Evolutionary conservation across 257 asterid genomes (phyloP), one percentile per base, ranked within the genome.

Genomic region (Solanum peruvianum): DNA sequence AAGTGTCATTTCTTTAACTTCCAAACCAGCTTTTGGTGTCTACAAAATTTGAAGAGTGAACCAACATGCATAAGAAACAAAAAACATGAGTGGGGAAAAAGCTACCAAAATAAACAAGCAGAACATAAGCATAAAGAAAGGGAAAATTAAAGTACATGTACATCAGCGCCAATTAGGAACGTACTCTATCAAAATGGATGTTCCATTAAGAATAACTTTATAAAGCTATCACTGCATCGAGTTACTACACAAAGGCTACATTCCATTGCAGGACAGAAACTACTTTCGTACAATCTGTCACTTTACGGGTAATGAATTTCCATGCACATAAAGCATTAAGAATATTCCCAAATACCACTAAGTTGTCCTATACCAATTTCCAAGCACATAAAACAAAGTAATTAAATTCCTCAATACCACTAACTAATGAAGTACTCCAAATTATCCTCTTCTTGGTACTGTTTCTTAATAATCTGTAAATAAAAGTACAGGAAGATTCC

Each of bases 1-100:
- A 90, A 96, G 91, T 42, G 94, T 93, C 90, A 97, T 91, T 89
- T 95, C 98, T 93, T 93, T 96, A 84, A 97, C 91, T 90, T 97
- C 99, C 92, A 95, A 88, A 86, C 94, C 91, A 88, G 98, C 98
- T 87, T 93, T 96, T 47, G 99, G 96, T 86, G 95, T 92, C 99
- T 96, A 95, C 92, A 92, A 87, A 86, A 91, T 87, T 87, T 89
- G n/a, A 86, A 37, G 44, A 80, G 85, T 9, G 44, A 80, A 80
- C 39, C 44, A 49, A 49, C 69, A 49, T 29, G 42, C 27, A 80
- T 80, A 16, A 27, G 45, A 80, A 29, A 47, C 44, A 49, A 20
- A 31, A 47, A 4, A 27, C 25, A 29, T 49, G 69, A 47, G 18
- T 15, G 7, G 29, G 27, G 9, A 11, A 27, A 29, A 29, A 1